Base-by-base conservation (phyloP, 371 early-diverging fungal genomes). In the Zychaea mexicana region DNA sequence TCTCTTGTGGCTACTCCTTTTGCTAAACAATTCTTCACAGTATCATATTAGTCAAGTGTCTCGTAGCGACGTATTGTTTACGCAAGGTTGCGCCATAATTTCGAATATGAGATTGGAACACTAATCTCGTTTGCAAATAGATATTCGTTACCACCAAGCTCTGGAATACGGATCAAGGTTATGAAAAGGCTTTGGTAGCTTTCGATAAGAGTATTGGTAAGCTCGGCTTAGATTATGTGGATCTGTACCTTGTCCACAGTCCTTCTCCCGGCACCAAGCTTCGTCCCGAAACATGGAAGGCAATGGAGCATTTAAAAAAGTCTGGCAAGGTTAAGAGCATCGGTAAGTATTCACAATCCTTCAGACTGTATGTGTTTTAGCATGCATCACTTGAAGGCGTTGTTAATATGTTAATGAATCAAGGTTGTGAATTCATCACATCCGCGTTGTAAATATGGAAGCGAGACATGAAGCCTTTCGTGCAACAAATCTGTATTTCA, bases 101-200 rank as follows among this genome's bases (percentile, higher is more conserved):
- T 6, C 6, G 5, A 55, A n/a, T n/a, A n/a, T n/a, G n/a, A n/a
- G n/a, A n/a, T n/a, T n/a, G n/a, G n/a, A n/a, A n/a, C n/a, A n/a
- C n/a, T n/a, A n/a, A n/a, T n/a, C n/a, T n/a, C n/a, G n/a, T n/a
- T n/a, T n/a, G n/a, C n/a, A n/a, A n/a, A 21, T 36, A 90, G 66
- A 75, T 93, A 36, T 93, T 88, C 73, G 81, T 93, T 42, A 93
- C 93, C 13, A 89, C 91, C 2, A 93, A 93, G 58, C 76, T 93
- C 1, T 70, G 69, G 75, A 76, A 85, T 62, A 38, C 57, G 2
- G 71, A 73, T 57, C 84, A 85, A 12, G 84, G 84, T 0, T 82
- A 74, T 56, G 79, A 78, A 9, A 68, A 74, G 21, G 76, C 83
- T n/a, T 47, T 76, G 10, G 67, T 63, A 19, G 83, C 82, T 12